phyloP scores from a whole-genome alignment of 2,329 filamentous ascomycete species.

The Neofusicoccum cordaticola region DNA sequence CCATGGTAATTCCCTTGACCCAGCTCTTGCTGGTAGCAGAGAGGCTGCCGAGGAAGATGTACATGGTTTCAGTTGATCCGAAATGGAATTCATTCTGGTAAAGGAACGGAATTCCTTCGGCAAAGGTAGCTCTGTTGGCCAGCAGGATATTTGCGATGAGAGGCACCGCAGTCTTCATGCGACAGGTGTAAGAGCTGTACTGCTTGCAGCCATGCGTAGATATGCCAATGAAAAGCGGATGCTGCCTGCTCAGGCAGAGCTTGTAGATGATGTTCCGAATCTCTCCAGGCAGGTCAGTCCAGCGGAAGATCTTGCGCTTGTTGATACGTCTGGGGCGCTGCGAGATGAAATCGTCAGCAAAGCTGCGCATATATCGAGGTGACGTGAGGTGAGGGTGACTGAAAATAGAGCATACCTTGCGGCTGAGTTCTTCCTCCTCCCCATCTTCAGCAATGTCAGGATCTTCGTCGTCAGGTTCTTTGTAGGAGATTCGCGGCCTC shows the following conservation, averaged over 20 bases:
- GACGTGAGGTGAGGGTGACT: not conserved
- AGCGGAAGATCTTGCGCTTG: not conserved
- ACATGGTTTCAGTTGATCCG: not conserved
- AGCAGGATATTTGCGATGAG: not conserved
- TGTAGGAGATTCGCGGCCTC: too few relatives aligned
- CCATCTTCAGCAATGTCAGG: too few relatives aligned
- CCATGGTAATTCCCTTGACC: not conserved
- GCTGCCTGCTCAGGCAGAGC: not conserved
- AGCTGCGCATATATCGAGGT: not conserved
- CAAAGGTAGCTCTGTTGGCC: not conserved
- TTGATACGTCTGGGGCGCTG: not conserved
- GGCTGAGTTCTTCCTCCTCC: too few relatives aligned
- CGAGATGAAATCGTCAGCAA: not conserved
- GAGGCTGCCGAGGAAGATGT: not conserved
- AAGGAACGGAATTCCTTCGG: not conserved
- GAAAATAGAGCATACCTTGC: too few relatives aligned
- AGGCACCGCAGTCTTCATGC: too few relatives aligned
- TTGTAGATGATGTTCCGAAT: not conserved
- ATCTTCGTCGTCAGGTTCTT: too few relatives aligned
- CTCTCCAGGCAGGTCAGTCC: not conserved
- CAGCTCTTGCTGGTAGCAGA: not conserved
- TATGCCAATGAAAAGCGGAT: not conserved
- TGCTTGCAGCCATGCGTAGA: too few relatives aligned
- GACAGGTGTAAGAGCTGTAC: too few relatives aligned
- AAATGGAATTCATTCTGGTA: not conserved